These are phyloP conservation scores for Dothiorella sarmentorum DNA, from an alignment of 2,329 filamentous ascomycete genomes.

Conservation along the genomic window DNA sequence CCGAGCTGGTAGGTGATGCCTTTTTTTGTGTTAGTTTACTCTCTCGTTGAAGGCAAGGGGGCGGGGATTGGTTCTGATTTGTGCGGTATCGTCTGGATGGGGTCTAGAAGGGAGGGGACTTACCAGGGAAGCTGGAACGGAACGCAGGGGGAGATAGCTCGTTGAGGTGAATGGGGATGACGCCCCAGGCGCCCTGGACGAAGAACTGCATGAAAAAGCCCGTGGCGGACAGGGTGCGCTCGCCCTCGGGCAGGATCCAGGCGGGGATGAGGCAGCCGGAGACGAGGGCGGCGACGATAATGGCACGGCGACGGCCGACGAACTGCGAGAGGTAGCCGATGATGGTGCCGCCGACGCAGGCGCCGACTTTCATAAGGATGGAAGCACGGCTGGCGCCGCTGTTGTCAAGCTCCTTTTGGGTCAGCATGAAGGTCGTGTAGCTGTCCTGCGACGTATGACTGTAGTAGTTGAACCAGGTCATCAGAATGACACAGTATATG, in stretches of 20 bases:
- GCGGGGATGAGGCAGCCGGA: slow-evolving; percentile 64
- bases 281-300: slow-evolving; percentile 58
- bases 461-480: slow-evolving; percentile 65
- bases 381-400: slow-evolving; percentile 64
- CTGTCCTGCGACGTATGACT: slow-evolving; percentile 77
- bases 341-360: slow-evolving; percentile 69
- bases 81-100: too few species aligned
- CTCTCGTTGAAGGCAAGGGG: slow-evolving; percentile 33
- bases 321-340: slow-evolving; percentile 74
- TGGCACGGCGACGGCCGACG: slow-evolving; percentile 67
- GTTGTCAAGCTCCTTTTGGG: slow-evolving; percentile 66
- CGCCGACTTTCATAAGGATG: slow-evolving; percentile 78
- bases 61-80: background rate
- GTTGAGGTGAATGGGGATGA: slow-evolving; percentile 65
- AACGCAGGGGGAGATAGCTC: slow-evolving; percentile 69
- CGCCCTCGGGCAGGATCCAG: slow-evolving; percentile 64
- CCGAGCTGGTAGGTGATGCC: slow-evolving; percentile 69
- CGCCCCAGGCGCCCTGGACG: slow-evolving; percentile 44
- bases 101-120: slow-evolving; percentile 24
- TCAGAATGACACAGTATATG: slow-evolving; percentile 72
- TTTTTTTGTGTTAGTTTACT: background rate
- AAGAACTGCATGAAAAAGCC: slow-evolving; percentile 65
- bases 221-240: slow-evolving; percentile 57
- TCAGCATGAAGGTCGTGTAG: slow-evolving; percentile 77
- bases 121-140: slow-evolving; percentile 64